Conservation (phyloP, 2,329 filamentous ascomycete genomes). For the Fusarium setosum region DNA sequence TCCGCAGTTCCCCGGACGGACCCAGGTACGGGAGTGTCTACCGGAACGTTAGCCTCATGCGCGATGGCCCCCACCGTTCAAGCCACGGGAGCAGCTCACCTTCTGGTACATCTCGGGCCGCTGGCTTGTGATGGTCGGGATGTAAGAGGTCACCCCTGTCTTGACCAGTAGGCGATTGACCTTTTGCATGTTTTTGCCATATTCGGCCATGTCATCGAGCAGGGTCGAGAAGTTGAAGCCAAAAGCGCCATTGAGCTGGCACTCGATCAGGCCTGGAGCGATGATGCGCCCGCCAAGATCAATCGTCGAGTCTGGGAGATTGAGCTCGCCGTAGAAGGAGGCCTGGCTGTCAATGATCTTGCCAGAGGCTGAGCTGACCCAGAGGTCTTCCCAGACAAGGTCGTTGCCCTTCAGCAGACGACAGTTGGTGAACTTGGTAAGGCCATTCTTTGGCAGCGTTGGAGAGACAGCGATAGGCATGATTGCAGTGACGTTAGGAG, state of each 20-base stretch:
- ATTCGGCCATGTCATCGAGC: slow-evolving; percentile 74
- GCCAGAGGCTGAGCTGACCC: slow-evolving; percentile 84
- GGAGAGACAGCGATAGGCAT: slow-evolving; percentile 62
- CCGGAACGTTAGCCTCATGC: slow-evolving; percentile 36
- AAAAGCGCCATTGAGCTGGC: slow-evolving; percentile 91
- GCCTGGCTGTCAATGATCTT: slow-evolving; percentile 81
- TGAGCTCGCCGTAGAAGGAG: slow-evolving; percentile 74
- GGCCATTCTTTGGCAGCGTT: slow-evolving; percentile 58
- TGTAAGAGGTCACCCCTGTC: slow-evolving; percentile 88
- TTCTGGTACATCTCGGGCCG: slow-evolving; percentile 83
- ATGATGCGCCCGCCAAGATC: slow-evolving; percentile 87
- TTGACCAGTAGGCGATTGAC: slow-evolving; percentile 78
- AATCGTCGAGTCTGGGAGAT: slow-evolving; percentile 78
- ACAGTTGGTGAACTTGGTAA: slow-evolving; percentile 93
- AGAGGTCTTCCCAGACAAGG: slow-evolving; percentile 83
- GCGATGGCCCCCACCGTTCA: slow-evolving; percentile 25
- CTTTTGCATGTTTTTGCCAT: slow-evolving; percentile 76
- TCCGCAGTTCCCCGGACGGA: slow-evolving; percentile 71
- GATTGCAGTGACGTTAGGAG: slow-evolving; percentile 29
- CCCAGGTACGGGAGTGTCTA: slow-evolving; percentile 80
- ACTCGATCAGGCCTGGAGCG: slow-evolving; percentile 88
- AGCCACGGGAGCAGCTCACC: slow-evolving; percentile 52
- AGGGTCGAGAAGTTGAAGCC: slow-evolving; percentile 92
- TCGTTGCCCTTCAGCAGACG: slow-evolving; percentile 75
- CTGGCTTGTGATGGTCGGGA: slow-evolving; percentile 88